Percentiles rank a stretch among this genome's conserved stretches.
These are phyloP conservation scores for Vigna angularis DNA, from an alignment of 306 rosid species.

Conservation along the genomic window DNA sequence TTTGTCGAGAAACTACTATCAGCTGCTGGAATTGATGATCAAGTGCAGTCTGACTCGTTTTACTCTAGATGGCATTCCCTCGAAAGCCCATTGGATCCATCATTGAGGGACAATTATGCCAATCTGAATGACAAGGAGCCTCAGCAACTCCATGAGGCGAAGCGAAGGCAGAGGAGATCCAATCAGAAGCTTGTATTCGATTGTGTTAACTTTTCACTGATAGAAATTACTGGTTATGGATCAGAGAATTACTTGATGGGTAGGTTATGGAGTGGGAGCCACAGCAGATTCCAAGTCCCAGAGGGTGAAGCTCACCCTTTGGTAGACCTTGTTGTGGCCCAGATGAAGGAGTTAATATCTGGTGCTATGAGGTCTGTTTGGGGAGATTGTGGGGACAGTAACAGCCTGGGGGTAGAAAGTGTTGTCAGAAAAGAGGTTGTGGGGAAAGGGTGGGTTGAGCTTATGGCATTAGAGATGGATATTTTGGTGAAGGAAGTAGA, in stretches of 20 bases:
- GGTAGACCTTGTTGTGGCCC: slow-evolving; percentile 72
- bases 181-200: slow-evolving; percentile 85
- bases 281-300: slow-evolving; percentile 41
- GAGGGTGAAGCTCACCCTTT: slow-evolving; percentile 59
- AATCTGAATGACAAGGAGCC: slow-evolving; percentile 63
- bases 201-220: slow-evolving; percentile 69
- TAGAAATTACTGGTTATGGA: slow-evolving; percentile 66
- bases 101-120: slow-evolving; percentile 75
- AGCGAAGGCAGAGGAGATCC: slow-evolving; percentile 75
- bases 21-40: slow-evolving; percentile 71
- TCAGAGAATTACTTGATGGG: slow-evolving; percentile 47
- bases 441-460: slow-evolving; percentile 83
- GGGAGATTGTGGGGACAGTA: slow-evolving; percentile 64
- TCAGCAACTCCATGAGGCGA: slow-evolving; percentile 75
- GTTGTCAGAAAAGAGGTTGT: slow-evolving; percentile 80
- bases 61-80: slow-evolving; percentile 77
- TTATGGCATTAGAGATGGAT: slow-evolving; percentile 67
- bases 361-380: slow-evolving; percentile 58
- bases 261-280: slow-evolving; percentile 55
- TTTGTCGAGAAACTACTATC: slow-evolving; percentile 69
- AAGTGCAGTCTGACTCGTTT: slow-evolving; percentile 55
- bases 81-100: slow-evolving; percentile 81
- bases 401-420: slow-evolving; percentile 81
- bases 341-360: slow-evolving; percentile 70
- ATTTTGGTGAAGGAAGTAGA: slow-evolving; percentile 80